Base-by-base conservation (phyloP, 2,329 filamentous ascomycete species). In the Stagonosporopsis tanaceti region DNA sequence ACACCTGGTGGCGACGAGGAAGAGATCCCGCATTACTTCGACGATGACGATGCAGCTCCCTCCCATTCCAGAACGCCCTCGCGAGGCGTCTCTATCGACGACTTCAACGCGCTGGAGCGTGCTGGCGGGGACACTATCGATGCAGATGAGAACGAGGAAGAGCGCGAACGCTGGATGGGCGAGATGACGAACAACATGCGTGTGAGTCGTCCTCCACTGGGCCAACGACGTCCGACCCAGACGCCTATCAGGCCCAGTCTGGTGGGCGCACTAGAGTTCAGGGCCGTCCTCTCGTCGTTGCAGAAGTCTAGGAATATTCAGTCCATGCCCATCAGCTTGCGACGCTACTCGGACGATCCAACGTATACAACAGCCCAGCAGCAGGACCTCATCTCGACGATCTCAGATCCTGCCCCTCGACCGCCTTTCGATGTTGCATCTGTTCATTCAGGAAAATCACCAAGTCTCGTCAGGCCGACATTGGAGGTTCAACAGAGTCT, bases 111-210 rank as follows among this genome's bases (percentile, higher is more conserved):
- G 6, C 70, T 89, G 47, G 86, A 89, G 66, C 78, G 81, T 62
- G 87, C 85, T 59, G 70, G 77, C 50, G 84, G 86, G 11, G 81
- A 84, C 34, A 79, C 83, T 20, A 82, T 89, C n/a, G 81, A 84
- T 32, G 79, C 78, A 24, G 75, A 76, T 25, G 84, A 86, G 22
- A 84, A 87, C 45, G 86, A 88, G 44, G 83, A 90, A 46, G 89
- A 87, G 37, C 78, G 84, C 47, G 85, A 87, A 65, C 79, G 83
- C 41, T 86, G 85, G 78, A 78, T 89, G 58, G 92, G 92, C 20
- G 93, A 98, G 75, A 86, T 99, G 72, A 89, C 90, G 37, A 95
- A 89, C 74, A 97, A 92, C 74, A 99, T 99, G 95, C 90, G 94
- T 54, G 84, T 98, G 27, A 88, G 87, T 64, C 86, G 92, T 22